Conservation (phyloP, 768 basidiomycete genomes). For the Amanita exitialis region DNA sequence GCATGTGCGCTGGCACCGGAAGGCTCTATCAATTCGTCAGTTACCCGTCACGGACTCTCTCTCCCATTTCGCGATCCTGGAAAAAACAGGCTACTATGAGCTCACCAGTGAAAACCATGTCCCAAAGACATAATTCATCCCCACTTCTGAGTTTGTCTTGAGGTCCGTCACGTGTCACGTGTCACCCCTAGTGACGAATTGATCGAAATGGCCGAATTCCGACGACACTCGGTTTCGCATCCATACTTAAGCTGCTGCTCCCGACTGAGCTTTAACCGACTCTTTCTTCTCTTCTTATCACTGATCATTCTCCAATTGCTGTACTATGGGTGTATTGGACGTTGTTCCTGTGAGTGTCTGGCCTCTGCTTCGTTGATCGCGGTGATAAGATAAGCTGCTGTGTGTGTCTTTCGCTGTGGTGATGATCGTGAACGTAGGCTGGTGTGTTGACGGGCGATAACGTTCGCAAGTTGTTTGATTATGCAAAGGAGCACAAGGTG, state of each 20-base stretch:
- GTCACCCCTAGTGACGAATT: no score
- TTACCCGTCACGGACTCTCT: no score
- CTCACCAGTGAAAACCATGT: no score
- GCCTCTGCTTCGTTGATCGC: neutral
- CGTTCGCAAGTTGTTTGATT: slow-evolving; percentile 91
- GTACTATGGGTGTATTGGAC: slow-evolving; percentile 3
- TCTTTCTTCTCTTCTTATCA: neutral
- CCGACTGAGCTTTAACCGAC: no score
- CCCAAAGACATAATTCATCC: no score
- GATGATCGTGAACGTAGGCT: slow-evolving; percentile 37
- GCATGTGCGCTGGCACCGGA: no score
- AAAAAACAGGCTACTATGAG: no score
- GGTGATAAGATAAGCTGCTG: neutral
- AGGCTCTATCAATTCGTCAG: no score
- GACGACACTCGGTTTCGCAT: neutral
- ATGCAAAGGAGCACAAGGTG: slow-evolving; percentile 83
- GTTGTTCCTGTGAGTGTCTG: slow-evolving; percentile 5
- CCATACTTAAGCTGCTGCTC: neutral
- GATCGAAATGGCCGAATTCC: no score
- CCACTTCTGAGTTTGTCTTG: no score
- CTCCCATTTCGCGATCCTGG: no score
- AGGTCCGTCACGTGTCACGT: no score
- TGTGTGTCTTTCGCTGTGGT: neutral
- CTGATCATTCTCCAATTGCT: neutral
- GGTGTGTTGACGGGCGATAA: slow-evolving; percentile 95